Evolutionary conservation across 768 basidiomycete species (phyloP).

Genomic region (Pulveroboletus sp.): DNA sequence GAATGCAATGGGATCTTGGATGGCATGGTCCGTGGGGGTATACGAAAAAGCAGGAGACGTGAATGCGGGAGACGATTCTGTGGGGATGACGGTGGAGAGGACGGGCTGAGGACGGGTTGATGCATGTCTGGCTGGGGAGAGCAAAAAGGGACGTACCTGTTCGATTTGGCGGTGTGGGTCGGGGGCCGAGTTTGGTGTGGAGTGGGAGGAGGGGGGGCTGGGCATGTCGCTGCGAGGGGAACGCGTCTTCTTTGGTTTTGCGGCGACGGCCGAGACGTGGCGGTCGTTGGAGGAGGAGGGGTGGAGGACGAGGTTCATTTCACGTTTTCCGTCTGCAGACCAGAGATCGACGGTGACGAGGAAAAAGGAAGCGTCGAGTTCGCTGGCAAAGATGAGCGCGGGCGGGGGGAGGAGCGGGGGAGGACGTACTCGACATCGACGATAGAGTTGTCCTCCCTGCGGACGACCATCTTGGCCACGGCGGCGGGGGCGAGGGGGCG

Average conservation of each 20-base stretch:
- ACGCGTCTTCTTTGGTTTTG: slow-evolving; percentile 36
- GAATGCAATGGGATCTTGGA: slow-evolving; percentile 41
- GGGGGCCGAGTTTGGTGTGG: slow-evolving; percentile 47
- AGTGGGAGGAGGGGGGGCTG: slow-evolving; percentile 46
- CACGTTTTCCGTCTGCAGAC: slow-evolving; percentile 77
- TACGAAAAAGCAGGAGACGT: slow-evolving; percentile 43
- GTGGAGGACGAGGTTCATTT: slow-evolving; percentile 88
- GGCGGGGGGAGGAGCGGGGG: neutral
- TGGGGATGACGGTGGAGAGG: slow-evolving; percentile 39
- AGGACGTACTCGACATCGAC: slow-evolving; percentile 73
- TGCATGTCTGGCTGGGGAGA: neutral
- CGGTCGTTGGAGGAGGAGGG: slow-evolving; percentile 72
- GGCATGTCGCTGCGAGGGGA: slow-evolving; percentile 35
- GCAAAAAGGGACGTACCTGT: slow-evolving; percentile 37
- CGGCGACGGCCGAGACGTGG: slow-evolving; percentile 48
- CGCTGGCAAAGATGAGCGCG: slow-evolving; percentile 42
- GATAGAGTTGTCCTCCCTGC: slow-evolving; percentile 60
- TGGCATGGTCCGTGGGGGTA: slow-evolving; percentile 39
- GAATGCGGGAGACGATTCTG: slow-evolving; percentile 36
- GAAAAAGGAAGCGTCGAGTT: slow-evolving; percentile 85
- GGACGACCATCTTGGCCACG: slow-evolving; percentile 79
- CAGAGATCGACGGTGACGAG: slow-evolving; percentile 91
- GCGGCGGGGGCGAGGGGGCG: slow-evolving; percentile 90
- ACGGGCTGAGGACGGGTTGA: slow-evolving; percentile 20
- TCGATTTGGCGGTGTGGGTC: slow-evolving; percentile 36